A percentile compares a stretch with the other conserved stretches of the same genome.
phyloP scores from a whole-genome alignment of 106 monocot species.

The Dendrobium nobile region DNA sequence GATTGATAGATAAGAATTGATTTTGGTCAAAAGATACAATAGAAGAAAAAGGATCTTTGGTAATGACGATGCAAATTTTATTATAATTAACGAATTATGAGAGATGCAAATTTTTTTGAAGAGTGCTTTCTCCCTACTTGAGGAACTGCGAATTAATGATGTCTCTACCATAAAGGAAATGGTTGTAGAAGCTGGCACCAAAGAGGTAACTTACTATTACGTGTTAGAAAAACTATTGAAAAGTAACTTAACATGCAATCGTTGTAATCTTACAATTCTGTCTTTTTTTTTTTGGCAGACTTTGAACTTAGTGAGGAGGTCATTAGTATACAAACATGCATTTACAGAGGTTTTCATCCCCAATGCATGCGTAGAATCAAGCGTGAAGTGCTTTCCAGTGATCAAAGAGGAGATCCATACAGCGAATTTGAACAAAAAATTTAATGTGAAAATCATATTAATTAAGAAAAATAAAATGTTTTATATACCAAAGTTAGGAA shows the following conservation, averaged over 20 bases:
- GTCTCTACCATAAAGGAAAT: conserved; percentile 1
- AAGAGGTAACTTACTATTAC: conserved; percentile 1
- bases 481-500: not conserved
- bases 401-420: not conserved
- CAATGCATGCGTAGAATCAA: not conserved
- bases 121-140: not conserved
- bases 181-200: not conserved
- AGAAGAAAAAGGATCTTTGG: conserved; percentile 20
- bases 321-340: not conserved
- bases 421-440: not conserved
- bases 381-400: not conserved
- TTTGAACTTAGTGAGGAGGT: not conserved
- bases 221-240: not conserved
- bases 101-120: not conserved
- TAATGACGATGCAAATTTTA: not conserved
- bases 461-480: not conserved
- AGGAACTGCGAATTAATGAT: conserved; percentile 4
- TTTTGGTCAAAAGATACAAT: not conserved
- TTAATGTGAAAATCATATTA: not conserved
- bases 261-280: too few relatives aligned
- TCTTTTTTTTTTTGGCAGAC: not conserved
- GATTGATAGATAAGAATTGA: not conserved
- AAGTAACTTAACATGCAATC: too few relatives aligned
- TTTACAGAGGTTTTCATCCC: not conserved
- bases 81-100: conserved; percentile 22